Base-by-base conservation (phyloP, 192 early-diverging fungal species). In the Entomortierella chlamydospora region DNA sequence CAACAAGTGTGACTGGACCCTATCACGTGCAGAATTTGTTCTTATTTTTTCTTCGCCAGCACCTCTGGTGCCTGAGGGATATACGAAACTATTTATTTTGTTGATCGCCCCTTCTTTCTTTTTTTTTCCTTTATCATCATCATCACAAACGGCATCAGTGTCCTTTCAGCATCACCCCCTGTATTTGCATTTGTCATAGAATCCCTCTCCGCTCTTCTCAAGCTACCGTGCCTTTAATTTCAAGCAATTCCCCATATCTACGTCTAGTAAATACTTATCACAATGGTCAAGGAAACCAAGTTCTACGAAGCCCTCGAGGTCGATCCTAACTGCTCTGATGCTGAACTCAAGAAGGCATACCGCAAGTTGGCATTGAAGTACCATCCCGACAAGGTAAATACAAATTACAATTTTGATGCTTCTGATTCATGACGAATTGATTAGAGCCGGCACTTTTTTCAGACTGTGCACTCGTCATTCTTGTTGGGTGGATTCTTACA, bases 271-370 rank as follows among this genome's bases (percentile, higher is more conserved):
- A 59, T 43, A 59, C 45, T 47, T 47, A 11, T 2, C 15, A 73
- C 28, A 39, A 88, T 87, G 85, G 84, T 83, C 59, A 83, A 77
- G 61, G 95, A 96, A 79, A 97, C 95, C 71, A 97, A 94, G 81
- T 89, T 92, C 59, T 99, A 99, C 87, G 95, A 99, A 39, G 72
- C 90, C 23, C 89, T 99, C 37, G 98, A 90, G 65, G 92, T 98
- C 59, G 53, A 83, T 56, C 91, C 95, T 17, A 59, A 54, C 13
- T 94, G 93, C 58, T 87, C 87, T 61, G 93, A 97, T 50, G 54
- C 83, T 60, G 95, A 98, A 57, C 86, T 99, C 70, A 99, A 98
- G 86, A 99, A 99, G 86, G 95, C 97, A 22, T 98, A 98, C 91
- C 84, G 96, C 60, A 99, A 99, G 86, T 87, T 98, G 66, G 98